Conservation (phyloP, 306 rosid genomes). For the Ochetophila trinervis region DNA sequence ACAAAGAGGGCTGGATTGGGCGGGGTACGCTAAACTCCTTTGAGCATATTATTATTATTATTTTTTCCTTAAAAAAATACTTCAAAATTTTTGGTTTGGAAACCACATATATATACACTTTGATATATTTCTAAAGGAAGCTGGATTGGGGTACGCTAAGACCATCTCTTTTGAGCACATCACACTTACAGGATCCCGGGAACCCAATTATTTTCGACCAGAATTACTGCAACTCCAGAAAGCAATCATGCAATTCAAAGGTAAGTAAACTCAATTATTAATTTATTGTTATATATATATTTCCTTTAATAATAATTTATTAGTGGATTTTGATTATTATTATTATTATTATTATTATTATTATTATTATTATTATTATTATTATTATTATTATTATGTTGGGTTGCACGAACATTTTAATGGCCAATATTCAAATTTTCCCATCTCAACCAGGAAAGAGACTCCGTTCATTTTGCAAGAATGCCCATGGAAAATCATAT, state of each 20-base stretch:
- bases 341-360: too few species aligned
- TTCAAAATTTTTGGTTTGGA: too few species aligned
- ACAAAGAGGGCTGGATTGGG: too few species aligned
- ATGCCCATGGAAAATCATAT: constrained; percentile 1
- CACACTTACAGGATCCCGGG: background rate
- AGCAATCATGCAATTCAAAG: background rate
- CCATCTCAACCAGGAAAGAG: background rate
- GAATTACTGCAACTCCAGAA: background rate
- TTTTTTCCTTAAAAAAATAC: too few species aligned
- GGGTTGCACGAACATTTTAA: constrained; percentile 15
- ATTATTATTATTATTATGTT: background rate
- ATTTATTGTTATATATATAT: too few species aligned
- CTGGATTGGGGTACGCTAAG: background rate
- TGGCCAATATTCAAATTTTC: constrained; percentile 7
- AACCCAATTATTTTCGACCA: constrained; percentile 8
- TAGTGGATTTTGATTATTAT: too few species aligned
- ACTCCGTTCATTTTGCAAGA: background rate
- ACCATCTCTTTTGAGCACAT: constrained; percentile 5
- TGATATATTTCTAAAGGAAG: background rate
- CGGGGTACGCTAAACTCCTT: too few species aligned
- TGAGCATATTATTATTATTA: background rate
- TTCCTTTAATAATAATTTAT: too few species aligned
- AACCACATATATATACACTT: too few species aligned
- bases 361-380: background rate
- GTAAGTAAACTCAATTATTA: background rate